Evolutionary conservation across 345 rosid species (phyloP).

Genomic region (Eucalyptus fibrosa): DNA sequence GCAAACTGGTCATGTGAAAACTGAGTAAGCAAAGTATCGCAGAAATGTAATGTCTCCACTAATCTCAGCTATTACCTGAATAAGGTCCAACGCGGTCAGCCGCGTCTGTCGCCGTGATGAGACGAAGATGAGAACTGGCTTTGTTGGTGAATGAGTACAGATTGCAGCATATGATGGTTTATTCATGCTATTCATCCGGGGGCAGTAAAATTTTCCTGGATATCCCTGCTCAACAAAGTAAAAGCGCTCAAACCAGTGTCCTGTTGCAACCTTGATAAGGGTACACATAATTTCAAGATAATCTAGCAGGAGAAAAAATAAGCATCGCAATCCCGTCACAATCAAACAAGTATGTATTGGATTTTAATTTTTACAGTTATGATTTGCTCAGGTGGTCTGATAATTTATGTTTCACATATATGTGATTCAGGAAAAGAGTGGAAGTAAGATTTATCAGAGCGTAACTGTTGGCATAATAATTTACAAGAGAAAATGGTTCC

Average conservation of each 20-base stretch:
- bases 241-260: not conserved
- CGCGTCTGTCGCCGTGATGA: conserved; percentile 99
- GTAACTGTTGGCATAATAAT: not conserved
- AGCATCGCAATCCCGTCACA: not conserved
- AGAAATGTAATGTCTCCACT: not conserved
- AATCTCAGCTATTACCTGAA: conserved; percentile 37
- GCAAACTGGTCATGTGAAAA: conserved; percentile 45
- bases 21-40: not conserved
- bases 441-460: not conserved
- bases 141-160: conserved; percentile 90
- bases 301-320: not conserved
- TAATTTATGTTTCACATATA: not conserved
- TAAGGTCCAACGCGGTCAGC: conserved; percentile 94
- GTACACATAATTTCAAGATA: not conserved
- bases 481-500: not conserved
- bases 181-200: conserved; percentile 97
- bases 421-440: not conserved
- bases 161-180: conserved; percentile 99
- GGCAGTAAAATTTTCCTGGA: conserved; percentile 91
- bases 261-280: not conserved
- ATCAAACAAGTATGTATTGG: not conserved
- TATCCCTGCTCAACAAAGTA: conserved; percentile 53
- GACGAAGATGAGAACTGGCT: conserved; percentile 94
- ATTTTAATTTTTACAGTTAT: not conserved
- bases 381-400: not conserved